A percentile compares a stretch with the other conserved stretches of the same genome.
phyloP scores from a whole-genome alignment of 202 grass and related monocot genomes.

The Schoenoplectus tabernaemontani region DNA sequence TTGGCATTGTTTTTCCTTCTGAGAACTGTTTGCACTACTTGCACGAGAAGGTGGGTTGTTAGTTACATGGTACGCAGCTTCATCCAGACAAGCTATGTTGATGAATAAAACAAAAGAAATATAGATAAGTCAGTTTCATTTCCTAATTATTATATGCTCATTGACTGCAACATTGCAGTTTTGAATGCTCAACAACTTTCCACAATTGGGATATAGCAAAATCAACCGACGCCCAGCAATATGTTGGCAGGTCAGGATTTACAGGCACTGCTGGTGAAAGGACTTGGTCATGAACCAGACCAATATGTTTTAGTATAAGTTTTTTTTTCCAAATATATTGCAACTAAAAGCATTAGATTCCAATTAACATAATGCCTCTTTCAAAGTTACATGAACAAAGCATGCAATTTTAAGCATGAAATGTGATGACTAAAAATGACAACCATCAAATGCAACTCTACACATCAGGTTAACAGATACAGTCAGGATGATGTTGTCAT shows the following conservation, averaged over 20 bases:
- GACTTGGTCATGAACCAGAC: not conserved
- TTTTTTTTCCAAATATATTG: not conserved
- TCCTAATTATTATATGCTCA: not conserved
- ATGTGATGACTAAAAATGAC: not conserved
- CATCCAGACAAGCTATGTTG: conserved; percentile 65
- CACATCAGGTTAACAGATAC: not conserved
- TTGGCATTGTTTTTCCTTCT: conserved; percentile 51
- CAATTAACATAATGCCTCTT: not conserved
- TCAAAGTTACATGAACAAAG: not conserved
- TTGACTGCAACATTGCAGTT: not conserved
- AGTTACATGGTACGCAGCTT: conserved; percentile 45
- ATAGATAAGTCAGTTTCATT: conserved; percentile 25
- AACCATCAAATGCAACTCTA: not conserved
- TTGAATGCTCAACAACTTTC: not conserved
- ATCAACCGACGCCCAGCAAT: not conserved
- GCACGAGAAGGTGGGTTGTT: conserved; percentile 27
- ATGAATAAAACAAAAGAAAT: conserved; percentile 26
- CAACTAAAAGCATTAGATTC: not conserved
- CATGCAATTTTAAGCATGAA: not conserved
- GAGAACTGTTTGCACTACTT: conserved; percentile 37
- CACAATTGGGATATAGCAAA: not conserved
- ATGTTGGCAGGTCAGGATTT: not conserved
- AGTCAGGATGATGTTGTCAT: not conserved
- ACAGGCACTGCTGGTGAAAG: not conserved
- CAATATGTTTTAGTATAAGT: not conserved